Conservation (phyloP, 331 rosid genomes). For the Quercus tomentella region DNA sequence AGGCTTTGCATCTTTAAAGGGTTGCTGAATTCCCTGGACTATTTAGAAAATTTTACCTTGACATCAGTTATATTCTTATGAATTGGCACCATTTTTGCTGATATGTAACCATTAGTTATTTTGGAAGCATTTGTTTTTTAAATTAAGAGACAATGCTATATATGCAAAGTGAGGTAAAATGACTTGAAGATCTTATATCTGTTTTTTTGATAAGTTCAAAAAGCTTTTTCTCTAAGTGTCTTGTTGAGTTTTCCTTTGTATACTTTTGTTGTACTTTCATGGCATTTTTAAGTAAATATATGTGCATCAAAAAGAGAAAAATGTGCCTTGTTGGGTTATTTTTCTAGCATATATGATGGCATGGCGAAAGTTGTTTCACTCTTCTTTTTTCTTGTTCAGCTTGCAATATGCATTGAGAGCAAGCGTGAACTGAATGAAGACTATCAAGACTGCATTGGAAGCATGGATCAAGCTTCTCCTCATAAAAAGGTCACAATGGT, state of each 20-base stretch:
- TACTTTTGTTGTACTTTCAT: not conserved
- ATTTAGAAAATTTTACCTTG: not conserved
- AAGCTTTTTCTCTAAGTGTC: not conserved
- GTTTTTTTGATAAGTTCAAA: no score
- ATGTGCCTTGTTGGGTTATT: not conserved
- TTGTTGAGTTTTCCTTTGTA: not conserved
- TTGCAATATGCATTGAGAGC: slow-evolving; percentile 86
- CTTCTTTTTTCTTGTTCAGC: slow-evolving; percentile 47
- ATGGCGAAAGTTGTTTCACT: slow-evolving; percentile 9
- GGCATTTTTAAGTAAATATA: not conserved
- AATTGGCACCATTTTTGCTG: not conserved
- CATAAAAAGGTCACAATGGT: slow-evolving; percentile 46
- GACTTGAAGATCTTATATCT: not conserved
- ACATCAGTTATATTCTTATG: not conserved
- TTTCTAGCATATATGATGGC: not conserved
- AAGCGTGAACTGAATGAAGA: slow-evolving; percentile 67
- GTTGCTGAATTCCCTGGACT: not conserved
- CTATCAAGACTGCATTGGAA: slow-evolving; percentile 88
- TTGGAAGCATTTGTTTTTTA: not conserved
- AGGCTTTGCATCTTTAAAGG: not conserved
- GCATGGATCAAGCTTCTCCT: slow-evolving; percentile 59
- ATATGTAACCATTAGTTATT: not conserved
- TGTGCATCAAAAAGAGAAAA: not conserved
- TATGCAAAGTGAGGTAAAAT: not conserved
- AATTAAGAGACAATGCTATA: not conserved